Evolutionary conservation across 257 asterid genomes (phyloP), one percentile per base, ranked within the genome.

Genomic region (Przewalskia tangutica): DNA sequence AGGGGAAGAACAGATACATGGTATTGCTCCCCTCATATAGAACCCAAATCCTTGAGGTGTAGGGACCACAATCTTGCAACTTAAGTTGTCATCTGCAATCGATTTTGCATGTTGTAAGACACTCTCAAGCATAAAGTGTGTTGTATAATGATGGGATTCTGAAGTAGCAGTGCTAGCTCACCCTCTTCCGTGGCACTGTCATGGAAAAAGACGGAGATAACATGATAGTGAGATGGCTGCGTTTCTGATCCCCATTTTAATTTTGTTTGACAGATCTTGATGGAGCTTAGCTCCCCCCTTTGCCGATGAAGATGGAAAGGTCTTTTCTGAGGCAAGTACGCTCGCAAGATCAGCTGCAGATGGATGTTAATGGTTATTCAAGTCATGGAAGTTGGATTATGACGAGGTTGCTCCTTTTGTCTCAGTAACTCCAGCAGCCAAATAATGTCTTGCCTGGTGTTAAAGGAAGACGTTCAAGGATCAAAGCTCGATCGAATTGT

Each of bases 281-380:
- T 14, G 80, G 80, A 75, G 80, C 80, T 27, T 51, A 51, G 80
- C 80, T 75, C 63, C 63, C 42, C 42, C 40, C 27, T 75, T 75
- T 75, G 80, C 80, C 80, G 46, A 75, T 75, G 80, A 75, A 63
- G 80, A 50, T 75, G 63, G 80, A 27, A 10, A 50, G 46, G 80
- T 75, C 80, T 75, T 75, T 48, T 75, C 80, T 50, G 80, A 75
- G 80, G 80, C 80, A 75, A 75, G 0, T 75, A 27, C 6, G 23
- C 63, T 75, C 0, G 63, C 60, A 75, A 27, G 60, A 73, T 73
- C 62, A 73, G 80, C 46, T 14, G 27, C 3, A 16, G 27, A 7
- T 75, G 80, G 80, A 50, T 51, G 46, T 14, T 27, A 73, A 32
- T 75, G 63, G 14, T 75, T 75, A 14, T 75, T 75, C 27, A 75